Conservation (phyloP, 139 green algal species). For the Edaphochlamys debaryana region DNA sequence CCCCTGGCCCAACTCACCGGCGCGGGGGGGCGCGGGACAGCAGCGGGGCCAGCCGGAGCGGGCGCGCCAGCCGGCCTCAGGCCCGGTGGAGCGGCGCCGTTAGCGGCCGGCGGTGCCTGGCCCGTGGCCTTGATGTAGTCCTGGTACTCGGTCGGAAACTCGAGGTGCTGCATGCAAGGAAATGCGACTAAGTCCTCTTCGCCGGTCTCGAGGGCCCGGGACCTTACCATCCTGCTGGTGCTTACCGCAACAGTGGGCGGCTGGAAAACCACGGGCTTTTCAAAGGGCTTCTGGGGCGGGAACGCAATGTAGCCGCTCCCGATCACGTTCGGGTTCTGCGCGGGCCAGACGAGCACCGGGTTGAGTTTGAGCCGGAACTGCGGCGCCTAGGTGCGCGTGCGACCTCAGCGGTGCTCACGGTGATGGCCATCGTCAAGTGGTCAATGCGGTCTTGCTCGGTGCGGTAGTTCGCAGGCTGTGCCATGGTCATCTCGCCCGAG, state of each 20-base stretch:
- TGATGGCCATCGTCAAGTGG: slow-evolving; percentile 55
- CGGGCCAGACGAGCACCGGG: too few species aligned
- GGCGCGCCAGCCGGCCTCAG: background rate
- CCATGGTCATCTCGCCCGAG: too few species aligned
- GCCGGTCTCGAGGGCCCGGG: background rate
- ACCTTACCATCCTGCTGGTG: too few species aligned
- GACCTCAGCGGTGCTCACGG: slow-evolving; percentile 22
- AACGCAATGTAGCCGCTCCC: slow-evolving; percentile 63
- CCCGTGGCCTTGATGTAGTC: slow-evolving; percentile 10
- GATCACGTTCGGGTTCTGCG: slow-evolving; percentile 42
- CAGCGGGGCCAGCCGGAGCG: too few species aligned
- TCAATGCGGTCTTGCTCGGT: slow-evolving; percentile 60
- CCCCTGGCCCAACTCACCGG: too few species aligned
- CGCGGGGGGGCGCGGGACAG: background rate
- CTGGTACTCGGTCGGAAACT: slow-evolving; percentile 56
- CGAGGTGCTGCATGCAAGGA: slow-evolving; percentile 48
- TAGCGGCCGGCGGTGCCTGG: background rate
- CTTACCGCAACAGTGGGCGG: slow-evolving; percentile 67
- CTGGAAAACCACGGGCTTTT: slow-evolving; percentile 60
- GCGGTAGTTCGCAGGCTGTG: background rate
- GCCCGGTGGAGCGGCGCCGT: background rate
- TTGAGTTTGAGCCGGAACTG: background rate
- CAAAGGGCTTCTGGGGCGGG: slow-evolving; percentile 63
- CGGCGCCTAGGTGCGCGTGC: too few species aligned
- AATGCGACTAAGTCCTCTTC: background rate